These are phyloP conservation scores for Balansia obtecta DNA, from an alignment of 2,329 filamentous ascomycete species.

Conservation along the genomic window DNA sequence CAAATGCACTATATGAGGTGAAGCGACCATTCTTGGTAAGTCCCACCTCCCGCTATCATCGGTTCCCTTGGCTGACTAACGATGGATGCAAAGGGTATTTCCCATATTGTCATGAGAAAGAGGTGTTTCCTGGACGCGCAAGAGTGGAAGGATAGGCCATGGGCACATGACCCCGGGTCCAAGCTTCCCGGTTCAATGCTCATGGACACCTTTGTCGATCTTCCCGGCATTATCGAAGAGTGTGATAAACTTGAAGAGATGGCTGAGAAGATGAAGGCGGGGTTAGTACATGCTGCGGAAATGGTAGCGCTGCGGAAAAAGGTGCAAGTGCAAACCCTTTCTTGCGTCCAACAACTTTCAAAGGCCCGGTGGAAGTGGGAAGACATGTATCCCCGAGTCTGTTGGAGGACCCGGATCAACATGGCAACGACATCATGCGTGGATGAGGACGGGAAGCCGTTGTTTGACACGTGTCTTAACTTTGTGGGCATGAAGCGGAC, in stretches of 20 bases:
- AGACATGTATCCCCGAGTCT: slow-evolving; percentile 4
- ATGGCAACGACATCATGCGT: slow-evolving; percentile 1
- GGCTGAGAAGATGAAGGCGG: slow-evolving; percentile 1
- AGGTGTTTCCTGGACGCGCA: slow-evolving; percentile 4
- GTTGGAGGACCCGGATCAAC: slow-evolving; percentile 5
- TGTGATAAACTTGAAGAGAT: slow-evolving; percentile 2
- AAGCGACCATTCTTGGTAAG: slow-evolving; percentile 5
- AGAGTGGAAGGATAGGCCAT: slow-evolving; percentile 5
- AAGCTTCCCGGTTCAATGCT: slow-evolving; percentile 5
- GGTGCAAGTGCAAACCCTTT: slow-evolving; percentile 2
- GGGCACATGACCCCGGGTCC: neutral
- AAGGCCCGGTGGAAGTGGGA: slow-evolving; percentile 6
- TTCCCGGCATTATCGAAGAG: slow-evolving; percentile 6
- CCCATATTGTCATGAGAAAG: slow-evolving; percentile 6
- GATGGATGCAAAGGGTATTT: slow-evolving; percentile 3
- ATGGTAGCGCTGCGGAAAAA: neutral
- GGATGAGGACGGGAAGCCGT: slow-evolving; percentile 4
- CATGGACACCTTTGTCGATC: slow-evolving; percentile 7
- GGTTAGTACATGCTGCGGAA: neutral
- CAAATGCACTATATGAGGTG: slow-evolving; percentile 6
- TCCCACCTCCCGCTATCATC: neutral
- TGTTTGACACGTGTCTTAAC: slow-evolving; percentile 5
- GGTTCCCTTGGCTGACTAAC: neutral
- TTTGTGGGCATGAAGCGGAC: slow-evolving; percentile 6
- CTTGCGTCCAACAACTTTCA: slow-evolving; percentile 1